Conservation (phyloP, 148 eudicot species). For the Mesembryanthemum crystallinum region DNA sequence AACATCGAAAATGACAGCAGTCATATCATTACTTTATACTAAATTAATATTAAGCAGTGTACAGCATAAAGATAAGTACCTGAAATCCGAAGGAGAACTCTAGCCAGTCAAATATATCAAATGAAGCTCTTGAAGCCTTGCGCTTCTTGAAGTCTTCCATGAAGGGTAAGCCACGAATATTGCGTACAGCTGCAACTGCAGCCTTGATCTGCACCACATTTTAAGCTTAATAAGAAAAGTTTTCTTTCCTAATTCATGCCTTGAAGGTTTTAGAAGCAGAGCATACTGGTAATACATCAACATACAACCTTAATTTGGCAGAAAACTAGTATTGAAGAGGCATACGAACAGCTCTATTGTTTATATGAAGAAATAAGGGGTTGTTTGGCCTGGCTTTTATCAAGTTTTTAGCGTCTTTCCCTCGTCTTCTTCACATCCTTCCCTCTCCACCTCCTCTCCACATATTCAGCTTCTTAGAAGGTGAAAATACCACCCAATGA, state of each 20-base stretch:
- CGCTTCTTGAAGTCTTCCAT: slow-evolving; percentile 56
- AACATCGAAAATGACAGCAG: neutral
- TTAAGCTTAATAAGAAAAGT: slow-evolving; percentile 21
- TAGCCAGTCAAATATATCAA: slow-evolving; percentile 91
- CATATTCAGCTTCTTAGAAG: too few relatives aligned
- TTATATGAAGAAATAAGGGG: neutral
- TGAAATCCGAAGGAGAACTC: slow-evolving; percentile 82
- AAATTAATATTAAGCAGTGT: neutral
- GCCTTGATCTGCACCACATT: slow-evolving; percentile 62
- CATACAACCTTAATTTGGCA: neutral
- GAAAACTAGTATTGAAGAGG: neutral
- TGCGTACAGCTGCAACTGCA: slow-evolving; percentile 72
- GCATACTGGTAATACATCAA: neutral
- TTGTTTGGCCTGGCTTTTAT: too few relatives aligned
- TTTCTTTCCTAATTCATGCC: slow-evolving; percentile 5
- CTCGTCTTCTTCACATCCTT: too few relatives aligned
- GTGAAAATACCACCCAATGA: too few relatives aligned
- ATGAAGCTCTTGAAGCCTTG: slow-evolving; percentile 30
- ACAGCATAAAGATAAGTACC: slow-evolving; percentile 34
- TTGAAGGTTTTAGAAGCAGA: neutral
- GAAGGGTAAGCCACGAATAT: slow-evolving; percentile 76
- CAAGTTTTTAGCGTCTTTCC: too few relatives aligned
- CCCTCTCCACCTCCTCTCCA: too few relatives aligned
- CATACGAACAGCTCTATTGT: neutral
- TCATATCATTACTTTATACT: neutral